A percentile compares a stretch with the other conserved stretches of the same genome.
phyloP scores from a whole-genome alignment of 2,329 filamentous ascomycete species.

The Pseudogymnoascus sp. region DNA sequence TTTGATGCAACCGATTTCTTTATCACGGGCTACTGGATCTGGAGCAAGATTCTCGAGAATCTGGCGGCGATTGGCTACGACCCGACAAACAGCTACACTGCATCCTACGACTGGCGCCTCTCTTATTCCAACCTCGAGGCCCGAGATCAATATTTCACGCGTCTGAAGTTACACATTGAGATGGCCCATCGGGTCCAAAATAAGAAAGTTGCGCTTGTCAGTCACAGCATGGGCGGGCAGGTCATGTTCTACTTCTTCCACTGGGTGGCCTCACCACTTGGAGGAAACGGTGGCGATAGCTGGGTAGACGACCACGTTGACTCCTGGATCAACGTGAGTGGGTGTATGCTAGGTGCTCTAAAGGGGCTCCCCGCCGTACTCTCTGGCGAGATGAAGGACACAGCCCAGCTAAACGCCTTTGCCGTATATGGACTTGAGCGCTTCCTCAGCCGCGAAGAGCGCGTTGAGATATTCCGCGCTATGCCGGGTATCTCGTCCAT shows the following conservation, averaged over 20 bases:
- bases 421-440: conserved; percentile 96
- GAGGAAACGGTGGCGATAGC: conserved; percentile 69
- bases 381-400: conserved; percentile 97
- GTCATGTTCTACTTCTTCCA: conserved; percentile 76
- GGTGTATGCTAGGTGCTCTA: conserved; percentile 91
- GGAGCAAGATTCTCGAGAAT: conserved; percentile 96
- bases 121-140: conserved; percentile 83
- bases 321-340: conserved; percentile 96
- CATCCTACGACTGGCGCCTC: conserved; percentile 83
- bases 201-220: conserved; percentile 76
- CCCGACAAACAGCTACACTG: conserved; percentile 63
- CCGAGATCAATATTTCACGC: conserved; percentile 88
- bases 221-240: conserved; percentile 96
- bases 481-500: conserved; percentile 97
- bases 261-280: conserved; percentile 69
- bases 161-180: conserved; percentile 85
- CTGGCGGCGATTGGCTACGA: conserved; percentile 94
- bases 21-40: conserved; percentile 85
- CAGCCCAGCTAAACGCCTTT: conserved; percentile 89
- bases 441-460: conserved; percentile 82
- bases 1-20: conserved; percentile 98
- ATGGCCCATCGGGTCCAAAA: conserved; percentile 63
- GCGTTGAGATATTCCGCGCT: conserved; percentile 86
- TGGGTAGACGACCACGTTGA: conserved; percentile 91
- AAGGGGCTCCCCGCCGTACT: conserved; percentile 87